Conservation (phyloP, 1,139 yeast genomes). For the Diutina ranongensis region DNA sequence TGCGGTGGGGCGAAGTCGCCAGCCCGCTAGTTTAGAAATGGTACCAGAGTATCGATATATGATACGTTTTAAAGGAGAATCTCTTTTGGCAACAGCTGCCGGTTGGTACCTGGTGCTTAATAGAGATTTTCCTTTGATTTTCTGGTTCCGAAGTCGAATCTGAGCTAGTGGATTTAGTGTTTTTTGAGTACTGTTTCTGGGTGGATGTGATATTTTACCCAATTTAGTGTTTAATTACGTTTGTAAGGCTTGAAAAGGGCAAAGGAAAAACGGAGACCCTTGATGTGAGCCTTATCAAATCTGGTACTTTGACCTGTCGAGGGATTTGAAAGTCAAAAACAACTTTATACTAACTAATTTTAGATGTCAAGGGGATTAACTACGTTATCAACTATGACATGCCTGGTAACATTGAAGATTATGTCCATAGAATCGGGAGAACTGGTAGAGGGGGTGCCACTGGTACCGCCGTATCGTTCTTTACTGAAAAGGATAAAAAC, state of each 20-base stretch:
- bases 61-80: constrained; percentile 1
- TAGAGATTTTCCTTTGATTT: constrained; percentile 2
- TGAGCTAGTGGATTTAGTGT: background rate
- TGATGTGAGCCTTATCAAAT: background rate
- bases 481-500: constrained; percentile 78
- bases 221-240: background rate
- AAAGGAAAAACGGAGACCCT: background rate
- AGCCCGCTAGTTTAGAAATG: background rate
- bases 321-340: constrained; percentile 12
- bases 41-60: background rate
- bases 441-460: constrained; percentile 97
- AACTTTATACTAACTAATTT: too few species aligned
- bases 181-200: background rate
- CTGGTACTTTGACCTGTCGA: background rate
- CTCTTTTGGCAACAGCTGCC: constrained; percentile 1
- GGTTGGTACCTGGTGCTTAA: background rate
- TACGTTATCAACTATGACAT: constrained; percentile 90
- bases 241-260: background rate
- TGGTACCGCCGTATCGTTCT: constrained; percentile 93
- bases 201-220: background rate
- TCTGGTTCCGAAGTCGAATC: background rate
- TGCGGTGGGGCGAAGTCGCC: background rate
- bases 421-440: constrained; percentile 93
- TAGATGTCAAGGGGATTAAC: constrained; percentile 95
- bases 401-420: constrained; percentile 97